phyloP scores from a whole-genome alignment of 1,284 basidiomycete genomes.

The Fomitiporia mediterranea region DNA sequence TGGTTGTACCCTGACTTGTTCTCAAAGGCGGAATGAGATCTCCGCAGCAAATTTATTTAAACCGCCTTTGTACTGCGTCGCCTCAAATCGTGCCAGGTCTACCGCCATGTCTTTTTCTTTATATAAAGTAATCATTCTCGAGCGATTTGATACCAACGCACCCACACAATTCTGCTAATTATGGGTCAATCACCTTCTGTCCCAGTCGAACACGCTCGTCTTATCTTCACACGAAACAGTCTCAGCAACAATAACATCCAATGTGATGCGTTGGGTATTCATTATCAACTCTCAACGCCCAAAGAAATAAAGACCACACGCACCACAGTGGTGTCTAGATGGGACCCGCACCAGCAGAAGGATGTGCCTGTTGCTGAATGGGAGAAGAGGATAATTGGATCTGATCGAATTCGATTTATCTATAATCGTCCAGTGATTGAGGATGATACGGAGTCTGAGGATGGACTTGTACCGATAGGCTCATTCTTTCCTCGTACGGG shows the following conservation, averaged over 20 bases:
- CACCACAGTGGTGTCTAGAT: background rate
- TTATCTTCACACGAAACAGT: constrained; percentile 7
- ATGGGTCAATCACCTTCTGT: background rate
- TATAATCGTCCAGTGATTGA: background rate
- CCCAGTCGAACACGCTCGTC: background rate
- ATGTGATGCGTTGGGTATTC: constrained; percentile 6
- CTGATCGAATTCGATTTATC: background rate
- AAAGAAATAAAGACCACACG: background rate
- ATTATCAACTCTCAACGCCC: background rate
- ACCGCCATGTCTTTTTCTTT: too few relatives aligned
- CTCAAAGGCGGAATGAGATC: too few relatives aligned
- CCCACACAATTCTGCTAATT: background rate
- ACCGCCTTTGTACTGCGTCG: too few relatives aligned
- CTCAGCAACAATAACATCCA: background rate
- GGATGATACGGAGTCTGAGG: background rate
- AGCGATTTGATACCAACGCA: background rate
- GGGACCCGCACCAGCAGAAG: background rate
- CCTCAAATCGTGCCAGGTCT: too few relatives aligned
- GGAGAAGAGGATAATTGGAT: background rate
- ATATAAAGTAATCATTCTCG: background rate
- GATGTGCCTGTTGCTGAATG: constrained; percentile 5
- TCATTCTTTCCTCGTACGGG: background rate
- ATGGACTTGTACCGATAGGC: background rate
- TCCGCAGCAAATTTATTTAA: too few relatives aligned
- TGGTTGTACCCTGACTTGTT: too few relatives aligned